Base-by-base conservation (phyloP, 352 stramenopile genomes). In the Nothophytophthora sp. region DNA sequence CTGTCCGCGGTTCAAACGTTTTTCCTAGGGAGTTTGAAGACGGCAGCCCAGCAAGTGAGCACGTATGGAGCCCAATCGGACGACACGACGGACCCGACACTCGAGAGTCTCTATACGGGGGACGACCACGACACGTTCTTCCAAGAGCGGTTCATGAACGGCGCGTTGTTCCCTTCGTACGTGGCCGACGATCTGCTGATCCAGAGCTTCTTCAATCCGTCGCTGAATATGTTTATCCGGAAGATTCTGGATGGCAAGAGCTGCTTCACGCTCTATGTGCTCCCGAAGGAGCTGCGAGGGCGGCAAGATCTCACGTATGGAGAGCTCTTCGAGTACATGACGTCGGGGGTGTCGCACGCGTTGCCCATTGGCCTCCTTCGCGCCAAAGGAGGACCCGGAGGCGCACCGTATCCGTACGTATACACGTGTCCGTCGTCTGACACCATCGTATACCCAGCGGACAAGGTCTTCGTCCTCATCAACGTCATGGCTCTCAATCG, bases 171-270 rank as follows among this genome's bases (percentile, higher is more conserved):
- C 34, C 85, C 81, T 12, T 90, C 79, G 7, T 90, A 78, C 20
- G 85, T 93, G 0, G 81, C 80, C 0, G 85, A 95, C 53, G 79
- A 92, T 27, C 47, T 95, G 56, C 51, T 95, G 25, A 90, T 95
- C 45, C 85, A 95, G 52, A 93, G 81, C 50, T 95, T 92, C 52
- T 93, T 92, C 62, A 92, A 95, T 34, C 78, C 81, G 29, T 92
- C 81, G 15, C 58, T 95, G n/a, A 92, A 95, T 53, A 61, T 67
- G 44, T 93, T 95, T 24, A 84, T 95, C 20, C 76, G 77, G 11
- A 85, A 86, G 49, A 90, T 92, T 51, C 63, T 95, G 7, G 81
- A 93, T 49, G 85, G 85, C 22, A 90, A 87, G 44, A 90, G 81
- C 58, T 92, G 84, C 32, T 95, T 95, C 40, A 88, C 90, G 55